Evolutionary conservation across 2,329 filamentous ascomycete species (phyloP).

Genomic region (Epicoccum nigrum): DNA sequence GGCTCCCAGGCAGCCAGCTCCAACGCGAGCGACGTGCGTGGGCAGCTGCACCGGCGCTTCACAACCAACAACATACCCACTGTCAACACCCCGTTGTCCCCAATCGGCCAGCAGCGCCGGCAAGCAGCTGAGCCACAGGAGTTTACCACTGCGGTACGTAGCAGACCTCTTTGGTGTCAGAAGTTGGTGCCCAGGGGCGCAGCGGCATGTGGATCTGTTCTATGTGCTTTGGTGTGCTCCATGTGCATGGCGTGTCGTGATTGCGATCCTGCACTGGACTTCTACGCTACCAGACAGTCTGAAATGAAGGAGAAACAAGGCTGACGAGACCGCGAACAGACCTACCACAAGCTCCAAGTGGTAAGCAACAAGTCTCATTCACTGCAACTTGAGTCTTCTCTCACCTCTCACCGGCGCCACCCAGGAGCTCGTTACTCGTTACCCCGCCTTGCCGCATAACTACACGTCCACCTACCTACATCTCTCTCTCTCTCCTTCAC

Average conservation of each 20-base stretch:
- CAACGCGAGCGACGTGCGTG: constrained; percentile 69
- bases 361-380: constrained; percentile 59
- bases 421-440: too few species aligned
- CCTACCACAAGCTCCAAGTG: constrained; percentile 76
- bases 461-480: neutral
- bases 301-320: constrained; percentile 30
- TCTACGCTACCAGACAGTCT: constrained; percentile 13
- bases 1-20: constrained; percentile 42
- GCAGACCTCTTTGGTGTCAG: constrained; percentile 30
- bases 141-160: constrained; percentile 60
- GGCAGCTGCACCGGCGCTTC: constrained; percentile 85
- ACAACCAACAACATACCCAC: constrained; percentile 85
- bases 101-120: constrained; percentile 61
- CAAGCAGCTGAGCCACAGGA: constrained; percentile 62
- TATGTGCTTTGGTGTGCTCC: neutral
- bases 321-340: constrained; percentile 53
- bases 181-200: neutral
- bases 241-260: constrained; percentile 1
- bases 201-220: neutral
- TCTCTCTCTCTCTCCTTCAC: constrained; percentile 7
- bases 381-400: constrained; percentile 25
- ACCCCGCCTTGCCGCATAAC: too few species aligned
- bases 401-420: constrained; percentile 19
- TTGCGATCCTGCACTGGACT: neutral
- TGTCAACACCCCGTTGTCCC: constrained; percentile 72